phyloP scores from a whole-genome alignment of 75 land plant genomes.

The Cunninghamia lanceolata region DNA sequence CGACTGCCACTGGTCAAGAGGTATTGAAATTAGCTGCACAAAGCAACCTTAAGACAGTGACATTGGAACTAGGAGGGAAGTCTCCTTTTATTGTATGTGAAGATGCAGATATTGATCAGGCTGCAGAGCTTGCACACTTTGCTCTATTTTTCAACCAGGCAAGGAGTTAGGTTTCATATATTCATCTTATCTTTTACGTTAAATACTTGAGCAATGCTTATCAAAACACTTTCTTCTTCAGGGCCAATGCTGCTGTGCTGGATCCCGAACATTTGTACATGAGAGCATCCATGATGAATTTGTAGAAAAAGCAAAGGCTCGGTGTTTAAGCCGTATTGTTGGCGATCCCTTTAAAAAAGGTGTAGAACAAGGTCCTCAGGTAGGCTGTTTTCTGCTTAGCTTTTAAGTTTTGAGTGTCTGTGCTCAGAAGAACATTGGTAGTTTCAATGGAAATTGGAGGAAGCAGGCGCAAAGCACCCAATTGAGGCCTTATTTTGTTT shows the following conservation, averaged over 20 bases:
- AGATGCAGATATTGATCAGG: constrained; percentile 51
- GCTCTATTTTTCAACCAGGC: constrained; percentile 59
- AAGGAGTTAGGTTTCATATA: not conserved
- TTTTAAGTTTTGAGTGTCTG: not conserved
- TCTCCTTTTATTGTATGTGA: constrained; percentile 54
- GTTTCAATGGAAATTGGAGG: not conserved
- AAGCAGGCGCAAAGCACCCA: not conserved
- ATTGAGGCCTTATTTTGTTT: not conserved
- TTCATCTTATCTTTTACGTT: not conserved
- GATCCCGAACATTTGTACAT: constrained; percentile 57
- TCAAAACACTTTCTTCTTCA: not conserved
- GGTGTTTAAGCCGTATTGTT: constrained; percentile 39
- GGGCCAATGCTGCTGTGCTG: constrained; percentile 62
- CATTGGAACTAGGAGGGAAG: constrained; percentile 57
- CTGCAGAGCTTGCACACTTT: constrained; percentile 54
- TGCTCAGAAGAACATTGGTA: not conserved
- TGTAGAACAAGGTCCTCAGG: constrained; percentile 62
- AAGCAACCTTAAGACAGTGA: constrained; percentile 53
- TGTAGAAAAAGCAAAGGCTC: constrained; percentile 43
- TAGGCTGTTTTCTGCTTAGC: constrained; percentile 7
- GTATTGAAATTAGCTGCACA: constrained; percentile 34
- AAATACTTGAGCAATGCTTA: not conserved
- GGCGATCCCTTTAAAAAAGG: constrained; percentile 52
- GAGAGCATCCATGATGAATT: constrained; percentile 55
- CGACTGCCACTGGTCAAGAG: constrained; percentile 38